Percentiles rank a stretch among this genome's conserved stretches.
Evolutionary conservation across 2,329 filamentous ascomycete species (phyloP).

Genomic region (Pestalotiopsis sp.): DNA sequence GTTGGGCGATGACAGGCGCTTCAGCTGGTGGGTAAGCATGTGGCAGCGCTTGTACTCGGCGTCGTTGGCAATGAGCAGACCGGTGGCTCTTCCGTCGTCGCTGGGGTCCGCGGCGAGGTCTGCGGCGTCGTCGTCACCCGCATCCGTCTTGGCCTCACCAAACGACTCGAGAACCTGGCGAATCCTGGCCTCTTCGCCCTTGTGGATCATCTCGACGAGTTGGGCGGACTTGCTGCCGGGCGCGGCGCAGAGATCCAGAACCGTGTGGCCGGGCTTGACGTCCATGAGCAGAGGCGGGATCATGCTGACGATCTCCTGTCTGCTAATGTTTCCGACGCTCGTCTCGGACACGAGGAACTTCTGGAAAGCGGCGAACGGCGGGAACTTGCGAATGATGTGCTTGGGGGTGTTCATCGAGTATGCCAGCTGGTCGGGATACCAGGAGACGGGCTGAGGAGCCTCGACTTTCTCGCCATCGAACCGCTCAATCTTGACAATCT

Average conservation of each 20-base stretch:
- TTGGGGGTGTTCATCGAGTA: slow-evolving; percentile 99
- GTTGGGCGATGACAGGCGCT: slow-evolving; percentile 94
- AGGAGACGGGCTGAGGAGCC: slow-evolving; percentile 78
- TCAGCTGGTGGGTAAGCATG: slow-evolving; percentile 97
- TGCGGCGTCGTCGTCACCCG: slow-evolving; percentile 58
- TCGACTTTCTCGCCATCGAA: slow-evolving; percentile 82
- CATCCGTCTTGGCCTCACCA: slow-evolving; percentile 33
- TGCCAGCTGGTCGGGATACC: slow-evolving; percentile 93
- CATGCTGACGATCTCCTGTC: slow-evolving; percentile 98
- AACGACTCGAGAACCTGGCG: slow-evolving; percentile 68
- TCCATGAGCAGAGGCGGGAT: slow-evolving; percentile 95
- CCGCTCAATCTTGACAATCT: slow-evolving; percentile 82
- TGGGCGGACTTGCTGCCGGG: slow-evolving; percentile 97
- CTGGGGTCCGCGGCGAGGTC: slow-evolving; percentile 57
- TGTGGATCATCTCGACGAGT: slow-evolving; percentile 90
- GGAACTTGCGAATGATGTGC: slow-evolving; percentile 90
- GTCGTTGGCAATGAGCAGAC: slow-evolving; percentile 92
- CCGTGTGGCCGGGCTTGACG: slow-evolving; percentile 85
- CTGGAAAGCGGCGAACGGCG: slow-evolving; percentile 93
- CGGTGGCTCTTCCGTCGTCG: slow-evolving; percentile 87
- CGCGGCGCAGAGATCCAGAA: slow-evolving; percentile 94
- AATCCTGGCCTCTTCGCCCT: slow-evolving; percentile 87
- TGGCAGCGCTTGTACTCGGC: slow-evolving; percentile 95
- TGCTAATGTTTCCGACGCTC: slow-evolving; percentile 93
- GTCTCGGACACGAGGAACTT: slow-evolving; percentile 98